phyloP scores from a whole-genome alignment of 169 alveolate species.

The Plasmodium vinckei region DNA sequence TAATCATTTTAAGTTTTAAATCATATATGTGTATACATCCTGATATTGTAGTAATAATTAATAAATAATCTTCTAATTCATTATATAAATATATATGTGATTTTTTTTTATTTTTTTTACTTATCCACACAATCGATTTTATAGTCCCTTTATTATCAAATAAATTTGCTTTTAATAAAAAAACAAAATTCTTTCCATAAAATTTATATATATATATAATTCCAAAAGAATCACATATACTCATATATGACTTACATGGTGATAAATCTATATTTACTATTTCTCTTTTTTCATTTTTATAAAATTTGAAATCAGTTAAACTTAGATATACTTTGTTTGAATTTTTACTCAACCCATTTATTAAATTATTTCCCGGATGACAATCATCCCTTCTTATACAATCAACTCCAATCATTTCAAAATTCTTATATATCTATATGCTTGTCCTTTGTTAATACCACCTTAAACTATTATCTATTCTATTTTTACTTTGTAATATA shows the following conservation, averaged over 20 bases:
- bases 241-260: constrained; percentile 40
- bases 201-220: constrained; percentile 30
- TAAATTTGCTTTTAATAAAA: constrained; percentile 6
- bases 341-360: neutral
- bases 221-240: constrained; percentile 52
- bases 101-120: constrained; percentile 41
- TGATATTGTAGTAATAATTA: constrained; percentile 18
- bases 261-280: constrained; percentile 13
- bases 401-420: neutral
- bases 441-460: too few relatives aligned
- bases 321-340: neutral
- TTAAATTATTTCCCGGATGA: neutral
- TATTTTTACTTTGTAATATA: too few relatives aligned
- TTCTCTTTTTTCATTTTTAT: constrained; percentile 38
- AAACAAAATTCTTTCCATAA: constrained; percentile 12
- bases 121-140: constrained; percentile 43
- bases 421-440: too few relatives aligned
- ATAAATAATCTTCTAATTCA: constrained; percentile 23
- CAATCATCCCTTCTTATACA: neutral
- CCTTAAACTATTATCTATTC: too few relatives aligned
- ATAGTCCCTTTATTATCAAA: neutral
- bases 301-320: constrained; percentile 36
- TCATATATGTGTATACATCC: constrained; percentile 44
- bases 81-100: constrained; percentile 1
- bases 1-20: constrained; percentile 1